Evolutionary conservation across 495 filamentous ascomycete species (phyloP).

Genomic region (Thermothielavioides terrestris): DNA sequence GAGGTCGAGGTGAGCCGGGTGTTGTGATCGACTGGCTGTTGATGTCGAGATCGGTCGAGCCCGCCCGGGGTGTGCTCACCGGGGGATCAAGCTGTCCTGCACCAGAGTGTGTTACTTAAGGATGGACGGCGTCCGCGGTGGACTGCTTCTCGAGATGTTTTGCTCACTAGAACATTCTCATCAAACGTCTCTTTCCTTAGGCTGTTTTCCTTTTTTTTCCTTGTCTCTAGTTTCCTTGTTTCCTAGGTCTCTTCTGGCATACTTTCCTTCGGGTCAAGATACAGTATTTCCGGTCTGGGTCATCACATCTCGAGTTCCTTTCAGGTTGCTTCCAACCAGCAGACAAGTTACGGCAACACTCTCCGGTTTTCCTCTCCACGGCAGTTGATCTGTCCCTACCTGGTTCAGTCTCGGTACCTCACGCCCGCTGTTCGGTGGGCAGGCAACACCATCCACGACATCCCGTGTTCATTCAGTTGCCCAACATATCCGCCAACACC

Average conservation of each 20-base stretch:
- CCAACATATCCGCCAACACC: slow-evolving; percentile 21
- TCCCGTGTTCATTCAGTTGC: slow-evolving; percentile 9
- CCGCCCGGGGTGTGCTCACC: background rate
- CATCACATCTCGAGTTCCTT: slow-evolving; percentile 1
- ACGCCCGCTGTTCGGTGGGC: background rate
- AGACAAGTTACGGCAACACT: background rate
- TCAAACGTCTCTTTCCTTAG: background rate
- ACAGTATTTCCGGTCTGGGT: slow-evolving; percentile 15
- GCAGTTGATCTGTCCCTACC: slow-evolving; percentile 26
- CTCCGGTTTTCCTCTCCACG: slow-evolving; percentile 2
- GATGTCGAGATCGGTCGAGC: background rate
- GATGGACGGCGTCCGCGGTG: background rate
- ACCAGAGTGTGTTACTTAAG: background rate
- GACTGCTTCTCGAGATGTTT: background rate
- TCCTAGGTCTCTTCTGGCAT: slow-evolving; percentile 20
- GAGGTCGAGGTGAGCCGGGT: background rate
- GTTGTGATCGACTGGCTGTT: background rate
- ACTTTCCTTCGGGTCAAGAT: slow-evolving; percentile 9
- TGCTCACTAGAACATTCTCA: background rate
- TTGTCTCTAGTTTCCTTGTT: slow-evolving; percentile 16
- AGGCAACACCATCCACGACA: background rate
- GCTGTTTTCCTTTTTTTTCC: slow-evolving; percentile 1
- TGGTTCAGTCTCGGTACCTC: background rate
- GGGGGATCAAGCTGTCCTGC: background rate
- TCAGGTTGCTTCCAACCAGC: background rate